Evolutionary conservation across 2,329 filamentous ascomycete genomes (phyloP), one percentile per base, ranked within the genome.

Genomic region (Mycosphaerelloides madeirae): DNA sequence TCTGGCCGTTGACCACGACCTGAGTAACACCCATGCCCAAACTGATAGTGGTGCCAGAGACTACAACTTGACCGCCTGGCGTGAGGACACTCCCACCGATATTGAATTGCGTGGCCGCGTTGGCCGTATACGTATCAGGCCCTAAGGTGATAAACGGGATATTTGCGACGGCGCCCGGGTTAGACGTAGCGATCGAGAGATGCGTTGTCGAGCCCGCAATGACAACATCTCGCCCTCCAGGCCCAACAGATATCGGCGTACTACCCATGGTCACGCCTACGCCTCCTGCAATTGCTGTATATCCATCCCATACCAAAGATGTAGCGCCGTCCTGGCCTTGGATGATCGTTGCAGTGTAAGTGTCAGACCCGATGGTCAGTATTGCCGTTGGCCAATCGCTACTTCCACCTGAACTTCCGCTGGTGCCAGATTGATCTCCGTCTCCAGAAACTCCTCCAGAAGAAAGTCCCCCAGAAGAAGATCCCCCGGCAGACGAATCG

Each of bases 71-170:
- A 1, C 68, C 70, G 12, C 71, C 63, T 7, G 64, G 60, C 3
- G 56, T 60, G 33, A 66, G 47, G 1, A 54, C 60, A 33, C 65
- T 59, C 6, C 66, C 68, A 1, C 49, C 64, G 4, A 74, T 50
- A 37, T 65, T 65, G 57, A 68, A 73, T 31, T 73, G 69, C 1
- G 69, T 72, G 3, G 69, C 68, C 28, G 69, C 69, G 51, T 73
- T 72, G 1, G 66, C 67, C 1, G 68, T 71, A 22, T 69, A 61
- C 1, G 61, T 66, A 2, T 61, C 56, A 0, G 60, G 61, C 11
- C 68, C 69, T 15, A 74, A 53, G 1, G 66, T 71, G 29, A 73
- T 46, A 6, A 71, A 45, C 7, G 58, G 56, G 6, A 61, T 60
- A 35, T 53, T 54, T 11, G 58, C 51, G 12, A 48, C 50, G 7